Conservation (phyloP, 228 moss, liverwort and hornwort genomes). For the Sphagnum magellanicum region DNA sequence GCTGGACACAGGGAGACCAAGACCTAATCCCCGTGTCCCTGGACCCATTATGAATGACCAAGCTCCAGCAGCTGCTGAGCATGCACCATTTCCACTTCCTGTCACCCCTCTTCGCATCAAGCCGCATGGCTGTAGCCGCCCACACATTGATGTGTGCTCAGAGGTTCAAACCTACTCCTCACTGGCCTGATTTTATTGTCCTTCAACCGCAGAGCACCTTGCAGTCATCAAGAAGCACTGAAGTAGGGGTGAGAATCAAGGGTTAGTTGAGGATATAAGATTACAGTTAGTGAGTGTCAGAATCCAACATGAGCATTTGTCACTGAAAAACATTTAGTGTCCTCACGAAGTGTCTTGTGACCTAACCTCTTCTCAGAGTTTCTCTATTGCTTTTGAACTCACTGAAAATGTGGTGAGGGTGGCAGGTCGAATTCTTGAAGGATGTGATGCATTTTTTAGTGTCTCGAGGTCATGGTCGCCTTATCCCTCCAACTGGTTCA, state of each 20-base stretch:
- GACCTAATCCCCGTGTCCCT: constrained; percentile 31
- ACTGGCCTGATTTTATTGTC: not conserved
- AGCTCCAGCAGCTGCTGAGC: constrained; percentile 27
- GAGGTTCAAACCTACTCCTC: constrained; percentile 44
- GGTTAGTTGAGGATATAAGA: too few species aligned
- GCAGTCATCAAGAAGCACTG: too few species aligned
- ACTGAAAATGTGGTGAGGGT: not conserved
- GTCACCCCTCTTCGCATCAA: constrained; percentile 83
- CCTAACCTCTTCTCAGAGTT: too few species aligned
- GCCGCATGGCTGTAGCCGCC: constrained; percentile 87
- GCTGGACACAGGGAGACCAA: constrained; percentile 37
- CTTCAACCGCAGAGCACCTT: too few species aligned
- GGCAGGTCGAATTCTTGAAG: constrained; percentile 12
- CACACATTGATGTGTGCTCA: constrained; percentile 71
- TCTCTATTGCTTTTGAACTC: too few species aligned
- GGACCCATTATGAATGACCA: constrained; percentile 17
- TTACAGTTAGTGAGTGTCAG: too few species aligned
- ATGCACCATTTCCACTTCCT: constrained; percentile 54
- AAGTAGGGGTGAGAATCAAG: too few species aligned
- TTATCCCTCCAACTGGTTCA: constrained; percentile 90
- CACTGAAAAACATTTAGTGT: too few species aligned
- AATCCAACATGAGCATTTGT: too few species aligned
- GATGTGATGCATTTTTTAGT: constrained; percentile 85
- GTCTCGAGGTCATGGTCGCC: constrained; percentile 82
- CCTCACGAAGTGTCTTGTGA: not conserved